These are phyloP conservation scores for Xylariaceae sp. DNA, from an alignment of 2,329 filamentous ascomycete genomes.

Conservation along the genomic window DNA sequence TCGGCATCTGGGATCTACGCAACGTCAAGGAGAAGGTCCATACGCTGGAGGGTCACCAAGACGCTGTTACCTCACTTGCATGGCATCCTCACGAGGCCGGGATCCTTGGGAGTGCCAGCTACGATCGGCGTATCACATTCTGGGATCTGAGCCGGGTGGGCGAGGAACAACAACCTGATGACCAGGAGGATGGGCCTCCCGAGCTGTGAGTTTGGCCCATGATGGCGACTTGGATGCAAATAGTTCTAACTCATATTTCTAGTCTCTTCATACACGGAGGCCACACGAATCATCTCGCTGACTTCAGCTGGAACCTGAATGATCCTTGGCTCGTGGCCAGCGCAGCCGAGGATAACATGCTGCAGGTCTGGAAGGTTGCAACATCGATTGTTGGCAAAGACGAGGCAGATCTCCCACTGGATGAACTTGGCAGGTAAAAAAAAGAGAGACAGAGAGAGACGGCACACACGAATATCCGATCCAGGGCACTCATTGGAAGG, in stretches of 20 bases:
- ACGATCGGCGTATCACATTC: conserved; percentile 90
- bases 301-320: conserved; percentile 97
- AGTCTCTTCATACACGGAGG: conserved; percentile 98
- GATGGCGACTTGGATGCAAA: not conserved
- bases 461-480: conserved; percentile 6
- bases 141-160: conserved; percentile 93
- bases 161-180: conserved; percentile 91
- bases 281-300: conserved; percentile 92
- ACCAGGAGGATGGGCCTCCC: conserved; percentile 89
- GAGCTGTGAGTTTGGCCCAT: conserved; percentile 67
- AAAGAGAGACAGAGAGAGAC: conserved; percentile 1
- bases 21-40: conserved; percentile 89
- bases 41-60: conserved; percentile 80
- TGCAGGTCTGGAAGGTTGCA: conserved; percentile 90
- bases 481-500: conserved; percentile 1
- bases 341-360: conserved; percentile 91
- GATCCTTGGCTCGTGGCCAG: conserved; percentile 96
- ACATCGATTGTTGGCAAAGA: conserved; percentile 78
- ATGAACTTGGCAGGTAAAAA: conserved; percentile 66
- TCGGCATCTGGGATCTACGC: conserved; percentile 91
- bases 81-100: conserved; percentile 93
- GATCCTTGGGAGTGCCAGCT: conserved; percentile 85
- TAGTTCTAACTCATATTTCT: conserved; percentile 6
- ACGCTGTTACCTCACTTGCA: conserved; percentile 84
- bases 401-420: conserved; percentile 68